Evolutionary conservation across 2,329 filamentous ascomycete genomes (phyloP), one percentile per base, ranked within the genome.

Genomic region (Fusarium nygamai): DNA sequence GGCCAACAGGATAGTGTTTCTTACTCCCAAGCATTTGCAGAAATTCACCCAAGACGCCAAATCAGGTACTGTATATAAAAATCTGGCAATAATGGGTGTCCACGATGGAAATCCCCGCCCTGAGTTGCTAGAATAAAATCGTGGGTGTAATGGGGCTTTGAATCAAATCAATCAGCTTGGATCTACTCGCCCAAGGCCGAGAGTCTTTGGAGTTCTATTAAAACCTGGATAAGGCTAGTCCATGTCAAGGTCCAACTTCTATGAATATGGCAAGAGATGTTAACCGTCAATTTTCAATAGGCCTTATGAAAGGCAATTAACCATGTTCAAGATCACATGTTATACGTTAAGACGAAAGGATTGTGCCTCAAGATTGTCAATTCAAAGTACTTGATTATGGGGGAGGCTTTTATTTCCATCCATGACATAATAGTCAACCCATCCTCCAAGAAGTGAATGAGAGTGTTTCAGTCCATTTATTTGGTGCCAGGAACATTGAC

Each of bases 311-410:
- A 46, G 11, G n/a, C 7, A 13, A 19, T 19, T 46, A 19, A 27
- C 17, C 17, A 9, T 46, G n/a, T 4, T 19, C 6, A 13, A 13
- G 43, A 12, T 46, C 43, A 46, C 43, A 9, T 27, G 1, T 27
- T 1, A 46, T 19, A 27, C 11, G 17, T 2, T 0, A 14, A n/a
- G 29, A 46, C 6, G 0, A 19, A 10, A 36, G 4, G n/a, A 6
- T 12, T n/a, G 24, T 27, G 46, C 58, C 58, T 53, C 47, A 29
- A 39, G 1, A 20, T 63, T 46, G 19, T 65, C 39, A 65, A 65
- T 65, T 65, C 11, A n/a, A 39, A 63, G 63, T 47, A 53, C n/a
- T 20, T 27, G 58, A 33, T 20, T 34, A 1, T 38, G 29, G 11
- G 6, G 1, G 20, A 63, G 58, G 58, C 47, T n/a, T 38, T 65